phyloP scores from a whole-genome alignment of 225 moss, liverwort and hornwort genomes.

The Marchantia paleacea region DNA sequence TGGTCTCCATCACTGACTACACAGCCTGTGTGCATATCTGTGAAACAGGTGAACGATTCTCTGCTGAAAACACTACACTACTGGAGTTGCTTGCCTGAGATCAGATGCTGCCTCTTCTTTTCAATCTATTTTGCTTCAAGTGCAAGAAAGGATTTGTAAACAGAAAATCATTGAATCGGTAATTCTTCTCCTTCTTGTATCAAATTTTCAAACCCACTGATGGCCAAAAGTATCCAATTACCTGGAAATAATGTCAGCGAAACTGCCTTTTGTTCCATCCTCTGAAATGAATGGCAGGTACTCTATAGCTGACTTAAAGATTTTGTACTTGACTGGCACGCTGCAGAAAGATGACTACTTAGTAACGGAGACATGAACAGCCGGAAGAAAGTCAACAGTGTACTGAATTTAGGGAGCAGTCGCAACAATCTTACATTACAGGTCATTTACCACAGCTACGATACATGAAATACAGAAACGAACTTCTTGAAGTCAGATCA shows the following conservation, averaged over 20 bases:
- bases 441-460: too few species aligned
- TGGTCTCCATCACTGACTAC: background rate
- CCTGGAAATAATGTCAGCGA: slow-evolving; percentile 82
- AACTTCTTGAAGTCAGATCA: too few species aligned
- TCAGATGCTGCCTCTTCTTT: background rate
- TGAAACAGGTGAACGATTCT: background rate
- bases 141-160: too few species aligned
- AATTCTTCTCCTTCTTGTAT: too few species aligned
- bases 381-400: background rate
- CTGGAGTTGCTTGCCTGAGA: background rate
- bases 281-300: slow-evolving; percentile 74
- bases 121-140: too few species aligned
- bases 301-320: slow-evolving; percentile 85
- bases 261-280: slow-evolving; percentile 61
- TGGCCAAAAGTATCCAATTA: slow-evolving; percentile 12
- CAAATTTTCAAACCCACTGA: background rate
- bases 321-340: slow-evolving; percentile 73
- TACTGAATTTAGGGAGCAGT: too few species aligned
- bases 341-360: slow-evolving; percentile 20
- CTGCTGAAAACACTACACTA: background rate
- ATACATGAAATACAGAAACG: too few species aligned
- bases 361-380: background rate
- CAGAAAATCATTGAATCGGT: too few species aligned
- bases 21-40: background rate
- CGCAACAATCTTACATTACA: too few species aligned